Evolutionary conservation across 192 early-diverging fungal genomes (phyloP), one percentile per base, ranked within the genome.

Genomic region (Backusella sp.): DNA sequence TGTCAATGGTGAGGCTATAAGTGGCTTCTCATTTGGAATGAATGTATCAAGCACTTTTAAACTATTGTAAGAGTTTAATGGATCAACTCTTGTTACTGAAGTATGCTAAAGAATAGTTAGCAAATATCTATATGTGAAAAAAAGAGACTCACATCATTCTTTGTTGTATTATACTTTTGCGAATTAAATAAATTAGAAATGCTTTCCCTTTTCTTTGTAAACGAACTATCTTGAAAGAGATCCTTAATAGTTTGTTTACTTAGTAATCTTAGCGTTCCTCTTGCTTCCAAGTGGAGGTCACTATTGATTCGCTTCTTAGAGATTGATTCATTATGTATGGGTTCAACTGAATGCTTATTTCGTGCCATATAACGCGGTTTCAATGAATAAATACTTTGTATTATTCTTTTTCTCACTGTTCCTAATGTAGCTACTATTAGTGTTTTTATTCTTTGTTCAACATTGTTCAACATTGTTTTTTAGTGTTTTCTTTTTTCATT

Each of bases 121-220:
- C n/a, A 71, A 28, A 21, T 6, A 49, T 46, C 0, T 37, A 23
- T 12, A 21, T 39, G 19, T 2, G 34, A 37, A 41, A 21, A 39
- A n/a, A 69, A 21, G 12, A 21, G 23, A 37, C n/a, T 41, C 36
- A 69, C 34, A 23, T 3, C n/a, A n/a, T 28, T 21, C 21, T 21
- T 39, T 12, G 17, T 9, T 67, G 30, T 30, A 35, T 12, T 26
- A 35, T 69, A 69, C 37, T 68, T 68, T 36, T 69, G 37, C 23
- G 21, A 36, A 67, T 39, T 19, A 69, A 69, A 69, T n/a, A 69
- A 69, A 36, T 39, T 69, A 69, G 35, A 35, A 12, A 69, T 23
- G 26, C 68, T 69, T 21, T 69, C 68, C 39, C 68, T 19, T 36
- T 69, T 69, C 21, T 69, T 69, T 69, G 19, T 69, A 28, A 62